These are phyloP conservation scores for Podaxis sp. DNA, from an alignment of 768 basidiomycete genomes.

Conservation along the genomic window DNA sequence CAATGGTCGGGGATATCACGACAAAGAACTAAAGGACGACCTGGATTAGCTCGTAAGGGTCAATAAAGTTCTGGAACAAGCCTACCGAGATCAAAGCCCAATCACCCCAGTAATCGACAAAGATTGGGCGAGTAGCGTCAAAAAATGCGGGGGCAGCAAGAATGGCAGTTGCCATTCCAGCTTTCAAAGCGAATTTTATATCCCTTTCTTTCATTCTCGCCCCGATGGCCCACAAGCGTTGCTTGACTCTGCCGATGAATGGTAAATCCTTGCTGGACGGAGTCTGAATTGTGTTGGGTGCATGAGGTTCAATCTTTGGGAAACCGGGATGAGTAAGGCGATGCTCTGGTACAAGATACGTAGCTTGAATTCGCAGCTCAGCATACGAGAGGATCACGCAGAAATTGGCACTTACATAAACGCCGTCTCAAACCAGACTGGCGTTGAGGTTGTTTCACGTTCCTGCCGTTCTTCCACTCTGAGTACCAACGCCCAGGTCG, in stretches of 20 bases:
- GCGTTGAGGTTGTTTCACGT: conserved; percentile 2
- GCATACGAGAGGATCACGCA: neutral
- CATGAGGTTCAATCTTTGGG: conserved; percentile 78
- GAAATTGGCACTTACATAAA: conserved; percentile 34
- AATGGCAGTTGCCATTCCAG: conserved; percentile 76
- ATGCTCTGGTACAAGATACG: conserved; percentile 47
- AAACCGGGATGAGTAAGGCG: conserved; percentile 60
- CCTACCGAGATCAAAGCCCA: conserved; percentile 93
- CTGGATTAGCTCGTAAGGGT: neutral
- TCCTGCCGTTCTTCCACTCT: neutral
- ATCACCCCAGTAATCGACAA: conserved; percentile 82
- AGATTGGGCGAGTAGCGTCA: conserved; percentile 68
- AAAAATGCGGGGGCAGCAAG: conserved; percentile 88
- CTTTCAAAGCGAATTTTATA: conserved; percentile 84
- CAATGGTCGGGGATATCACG: conserved; percentile 89
- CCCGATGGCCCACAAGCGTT: conserved; percentile 70
- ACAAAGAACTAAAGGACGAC: conserved; percentile 61
- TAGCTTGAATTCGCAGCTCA: conserved; percentile 22
- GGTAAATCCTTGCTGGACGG: conserved; percentile 60
- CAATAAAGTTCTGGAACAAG: conserved; percentile 8
- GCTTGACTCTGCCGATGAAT: conserved; percentile 57
- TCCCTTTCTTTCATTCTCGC: conserved; percentile 64
- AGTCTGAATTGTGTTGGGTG: conserved; percentile 82
- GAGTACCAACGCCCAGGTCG: conserved; percentile 1
- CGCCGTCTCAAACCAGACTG: conserved; percentile 15